Evolutionary conservation across 495 filamentous ascomycete species (phyloP), one percentile per base, ranked within the genome.

Genomic region (Articulospora tetracladia): DNA sequence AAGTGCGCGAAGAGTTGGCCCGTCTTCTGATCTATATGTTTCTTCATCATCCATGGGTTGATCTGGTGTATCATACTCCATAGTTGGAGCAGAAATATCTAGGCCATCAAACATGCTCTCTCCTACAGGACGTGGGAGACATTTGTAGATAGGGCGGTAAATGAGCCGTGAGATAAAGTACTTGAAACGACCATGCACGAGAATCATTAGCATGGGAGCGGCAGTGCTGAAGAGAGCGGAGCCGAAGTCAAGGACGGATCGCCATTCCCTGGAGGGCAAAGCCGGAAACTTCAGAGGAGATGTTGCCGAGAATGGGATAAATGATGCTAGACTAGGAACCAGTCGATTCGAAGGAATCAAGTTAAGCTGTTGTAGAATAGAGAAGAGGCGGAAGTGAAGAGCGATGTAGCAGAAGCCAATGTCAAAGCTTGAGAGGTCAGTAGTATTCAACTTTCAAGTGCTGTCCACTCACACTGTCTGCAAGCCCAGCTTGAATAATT

Each of bases 281-380:
- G 60, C 54, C 32, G 61, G 63, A 12, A 60, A 26, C 46, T 62
- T 54, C 36, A 84, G 72, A 1, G 77, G 79, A 1, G 80, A 83
- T 2, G 67, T 44, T 48, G 65, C 65, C 24, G 75, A 73, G 25
- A 81, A 83, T 0, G 79, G 79, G 34, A 83, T 67, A 54, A 82
- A 79, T 30, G 77, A 83, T 17, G 59, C 64, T 28, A 68, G 67
- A 46, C 65, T 69, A 0, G 81, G 81, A 17, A 84, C 57, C 48
- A 63, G 68, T 7, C 63, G 63, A 19, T 67, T 66, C 12, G 68
- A 60, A 3, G 77, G 65, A 44, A 79, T 68, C 13, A 84, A 60
- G 28, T 78, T 74, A 1, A 77, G 64, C 50, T 79, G 73, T 58
- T 84, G 81, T 32, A 83, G 66, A 27, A 76, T 74, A 7, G 73